Conservation (phyloP, 2,329 filamentous ascomycete species). For the Fusarium humuli region DNA sequence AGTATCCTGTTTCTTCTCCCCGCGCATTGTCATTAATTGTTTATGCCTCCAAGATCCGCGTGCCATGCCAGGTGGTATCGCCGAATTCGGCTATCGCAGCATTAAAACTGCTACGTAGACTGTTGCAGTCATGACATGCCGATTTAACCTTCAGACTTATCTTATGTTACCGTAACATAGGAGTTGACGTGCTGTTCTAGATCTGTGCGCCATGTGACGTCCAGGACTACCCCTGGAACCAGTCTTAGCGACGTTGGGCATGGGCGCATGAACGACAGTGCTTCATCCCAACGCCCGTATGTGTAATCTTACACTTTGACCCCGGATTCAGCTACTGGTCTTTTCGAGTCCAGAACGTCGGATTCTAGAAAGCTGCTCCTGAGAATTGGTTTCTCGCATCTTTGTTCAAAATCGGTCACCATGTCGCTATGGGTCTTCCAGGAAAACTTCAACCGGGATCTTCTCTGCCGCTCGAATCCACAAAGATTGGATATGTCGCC, state of each 20-base stretch:
- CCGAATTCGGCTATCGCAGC: background rate
- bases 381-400: background rate
- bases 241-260: background rate
- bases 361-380: background rate
- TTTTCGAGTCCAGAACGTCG: background rate
- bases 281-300: background rate
- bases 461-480: background rate
- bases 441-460: background rate
- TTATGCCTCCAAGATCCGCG: background rate
- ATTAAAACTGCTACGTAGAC: slow-evolving; percentile 1
- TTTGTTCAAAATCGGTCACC: background rate
- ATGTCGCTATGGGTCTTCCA: background rate
- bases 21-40: background rate
- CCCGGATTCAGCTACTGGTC: background rate
- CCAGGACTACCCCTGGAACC: background rate
- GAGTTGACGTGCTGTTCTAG: background rate
- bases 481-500: background rate
- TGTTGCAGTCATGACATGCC: background rate
- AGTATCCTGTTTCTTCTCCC: background rate
- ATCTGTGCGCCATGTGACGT: background rate
- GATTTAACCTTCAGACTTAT: background rate
- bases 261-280: background rate
- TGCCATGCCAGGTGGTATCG: background rate
- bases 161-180: background rate
- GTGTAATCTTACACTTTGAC: background rate